Evolutionary conservation across 2,329 filamentous ascomycete genomes (phyloP), one percentile per base, ranked within the genome.

Genomic region (Dothiorella sarmentorum): DNA sequence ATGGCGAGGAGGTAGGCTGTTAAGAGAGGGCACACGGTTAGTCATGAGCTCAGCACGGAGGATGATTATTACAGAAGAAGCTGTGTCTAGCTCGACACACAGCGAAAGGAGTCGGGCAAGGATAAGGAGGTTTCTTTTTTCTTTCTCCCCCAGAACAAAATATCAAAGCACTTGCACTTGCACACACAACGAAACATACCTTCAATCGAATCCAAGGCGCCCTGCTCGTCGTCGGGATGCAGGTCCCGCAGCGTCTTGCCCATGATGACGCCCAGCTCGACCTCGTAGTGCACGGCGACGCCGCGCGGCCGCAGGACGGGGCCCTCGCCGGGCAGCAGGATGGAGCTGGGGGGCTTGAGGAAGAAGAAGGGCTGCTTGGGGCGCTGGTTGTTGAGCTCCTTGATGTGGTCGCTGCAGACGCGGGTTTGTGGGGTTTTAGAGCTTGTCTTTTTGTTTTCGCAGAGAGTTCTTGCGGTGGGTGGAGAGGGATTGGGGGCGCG

Each of bases 361-460:
- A 99, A 99, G 86, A 97, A 99, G 79, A 99, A 97, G 24, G 94
- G 94, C 76, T 97, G 91, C 74, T 94, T 95, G 52, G 94, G 94
- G 64, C 86, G 85, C 61, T 82, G 81, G 75, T 88, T 96, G 75
- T 91, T 91, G 66, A 99, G 84, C 79, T 99, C 94, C 63, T 88
- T 85, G 71, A 97, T 88, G 77, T 99, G 94, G 75, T 96, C 94
- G 68, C 90, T 94, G 68, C 11, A 11, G 20, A 2, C 11, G 20
- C n/a, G n/a, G n/a, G n/a, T n/a, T n/a, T n/a, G n/a, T n/a, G n/a
- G n/a, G n/a, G n/a, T n/a, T n/a, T n/a, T n/a, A n/a, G n/a, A n/a
- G n/a, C n/a, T n/a, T n/a, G n/a, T n/a, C n/a, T n/a, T n/a, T n/a
- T n/a, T n/a, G n/a, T n/a, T n/a, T n/a, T n/a, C n/a, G n/a, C n/a